Evolutionary conservation across 2,329 filamentous ascomycete species (phyloP), one percentile per base, ranked within the genome.

Genomic region (Penicillium sp.): DNA sequence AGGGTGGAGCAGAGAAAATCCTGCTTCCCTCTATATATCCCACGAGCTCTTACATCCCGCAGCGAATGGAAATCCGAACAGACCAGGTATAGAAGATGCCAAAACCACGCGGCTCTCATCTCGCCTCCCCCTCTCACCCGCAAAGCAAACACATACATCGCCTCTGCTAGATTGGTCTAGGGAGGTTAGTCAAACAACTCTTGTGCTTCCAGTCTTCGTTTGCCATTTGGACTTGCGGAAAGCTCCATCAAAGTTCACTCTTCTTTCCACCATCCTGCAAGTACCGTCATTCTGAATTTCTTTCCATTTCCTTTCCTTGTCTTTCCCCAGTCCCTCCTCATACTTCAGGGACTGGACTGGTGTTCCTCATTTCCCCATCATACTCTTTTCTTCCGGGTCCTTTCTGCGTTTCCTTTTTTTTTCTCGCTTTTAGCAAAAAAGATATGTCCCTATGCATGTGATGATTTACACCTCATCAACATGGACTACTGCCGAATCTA

Each of bases 1-100:
- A 86, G 64, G 51, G 44, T 19, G 54, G 61, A 56, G 55, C 19
- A 57, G 49, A 58, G 45, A 60, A 59, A 56, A 42, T 49, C 30
- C 6, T n/a, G 30, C 50, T 53, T 47, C 57, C 59, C 56, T 63
- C 49, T 58, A 50, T 69, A 64, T 66, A 66, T 17, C 40, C 51
- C 50, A 28, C 17, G 22, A 63, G 63, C 51, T 53, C 30, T 51
- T 45, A 28, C 53, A 65, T 54, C 35, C 53, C 54, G 28, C 45
- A 35, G 42, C 26, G 45, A 53, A 66, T 80, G 40, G n/a, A 28
- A 49, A 26, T 7, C 22, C 15, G 24, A 13, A 40, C 35, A 35
- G 3, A 56, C n/a, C 24, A 22, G 12, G n/a, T 28, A 5, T 33
- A 24, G 45, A 24, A 33, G 22, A 50, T 28, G 22, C 22, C 35